Base-by-base conservation (phyloP, 75 land plant genomes). In the Cunninghamia lanceolata region DNA sequence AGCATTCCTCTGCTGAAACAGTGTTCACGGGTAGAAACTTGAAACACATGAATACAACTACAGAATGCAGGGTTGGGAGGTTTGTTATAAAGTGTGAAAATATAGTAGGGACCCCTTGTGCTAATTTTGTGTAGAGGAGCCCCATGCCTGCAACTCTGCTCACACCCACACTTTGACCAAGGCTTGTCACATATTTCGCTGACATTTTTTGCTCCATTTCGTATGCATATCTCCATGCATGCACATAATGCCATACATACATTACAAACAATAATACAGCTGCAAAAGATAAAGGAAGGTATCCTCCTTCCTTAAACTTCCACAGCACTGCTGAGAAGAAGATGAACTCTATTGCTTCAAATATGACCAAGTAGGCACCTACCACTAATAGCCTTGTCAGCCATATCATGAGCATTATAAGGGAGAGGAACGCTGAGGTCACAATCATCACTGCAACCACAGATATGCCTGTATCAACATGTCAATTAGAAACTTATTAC, bases 221-320 rank as follows among this genome's bases (percentile, higher is more conserved):
- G 75, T 85, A 93, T 28, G 43, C 79, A 63, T 91, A 90, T 47
- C 88, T 87, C 82, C 84, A 36, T 63, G 40, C 68, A 30, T 90
- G 88, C 4, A 90, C 93, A 80, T 94, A 94, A 39, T 95, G 93
- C 97, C 97, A 95, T 28, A 89, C 88, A 9, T 82, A 90, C 95
- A 95, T 94, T 2, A 92, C 84, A 1, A 80, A 21, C 83, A 94
- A 85, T 9, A 95, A 90, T 39, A 88, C 43, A 10, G 85, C 25
- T 3, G 95, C 89, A 39, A 95, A 90, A 15, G 89, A 89, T 14
- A 96, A 86, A 13, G 96, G 96, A 45, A 96, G 79, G 83, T 85
- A 89, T 17, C 90, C 92, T 17, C 92, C 92, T 84, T 90, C 84
- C 13, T 52, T 66, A 43, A 91, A 91, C 89, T 91, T 91, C 76